Base-by-base conservation (phyloP, 805 yeast species). In the Lachancea sp. region DNA sequence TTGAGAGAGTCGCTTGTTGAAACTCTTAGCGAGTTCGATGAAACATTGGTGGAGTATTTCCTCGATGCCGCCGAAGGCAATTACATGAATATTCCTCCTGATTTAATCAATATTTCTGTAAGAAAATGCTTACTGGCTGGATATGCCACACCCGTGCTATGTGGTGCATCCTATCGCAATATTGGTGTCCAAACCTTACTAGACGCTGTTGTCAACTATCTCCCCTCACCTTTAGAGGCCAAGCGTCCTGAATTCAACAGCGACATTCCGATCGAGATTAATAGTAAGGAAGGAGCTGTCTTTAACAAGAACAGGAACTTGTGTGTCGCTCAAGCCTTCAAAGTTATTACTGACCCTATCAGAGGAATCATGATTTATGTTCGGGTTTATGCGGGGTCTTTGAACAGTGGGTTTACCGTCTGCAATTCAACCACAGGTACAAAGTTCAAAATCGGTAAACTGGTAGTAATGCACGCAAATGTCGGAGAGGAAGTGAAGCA, bases 181-280 rank as follows among this genome's bases (percentile, higher is more conserved):
- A 83, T 90, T 34, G 98, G 98, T 19, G 95, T 92, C 2, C 97
- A 92, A 58, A 96, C 97, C 1, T 65, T 92, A 36, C 63, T 92
- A 62, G 97, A 90, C 61, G 89, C 94, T 0, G 73, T 89, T 9
- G 73, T 78, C 1, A 73, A 75, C 40, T 92, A 74, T 52, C 64
- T 92, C 13, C 97, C 98, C 0, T 78, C 88, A 1, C 97, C 97
- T 1, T 48, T 72, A 2, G 88, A 88, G 46, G 68, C 72, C 1
- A 56, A 57, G 1, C 49, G 72, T 2, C 92, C 95, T 0, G 77
- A 76, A 34, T 28, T 36, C 39, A 69, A 81, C 3, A 55, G 52
- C 26, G 43, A 52, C 20, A 50, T 41, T 15, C 47, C 46, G 20
- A 41, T 65, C 8, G 64, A 74, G 0, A 63, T 68, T 13, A 49